These are phyloP conservation scores for Effrenium voratum DNA, from an alignment of 73 alveolate genomes.

Conservation along the genomic window DNA sequence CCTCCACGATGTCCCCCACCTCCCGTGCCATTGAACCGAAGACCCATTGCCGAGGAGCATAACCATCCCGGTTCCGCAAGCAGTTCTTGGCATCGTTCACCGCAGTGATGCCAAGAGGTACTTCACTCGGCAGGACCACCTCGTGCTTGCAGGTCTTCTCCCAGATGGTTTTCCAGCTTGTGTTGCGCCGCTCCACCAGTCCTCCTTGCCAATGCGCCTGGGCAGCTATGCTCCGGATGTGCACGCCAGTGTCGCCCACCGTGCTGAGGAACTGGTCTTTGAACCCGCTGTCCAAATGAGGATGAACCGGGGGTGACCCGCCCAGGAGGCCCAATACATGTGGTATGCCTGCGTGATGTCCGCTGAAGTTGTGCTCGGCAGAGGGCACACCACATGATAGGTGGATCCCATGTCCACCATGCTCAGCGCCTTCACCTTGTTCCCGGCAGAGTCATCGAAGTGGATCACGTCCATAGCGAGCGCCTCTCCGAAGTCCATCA, in stretches of 20 bases:
- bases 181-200: background rate
- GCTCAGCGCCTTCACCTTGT: background rate
- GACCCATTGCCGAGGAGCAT: slow-evolving; percentile 47
- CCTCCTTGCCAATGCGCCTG: slow-evolving; percentile 71
- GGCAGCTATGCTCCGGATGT: background rate
- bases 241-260: background rate
- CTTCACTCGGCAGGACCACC: background rate
- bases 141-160: background rate
- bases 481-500: slow-evolving; percentile 25
- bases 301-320: background rate
- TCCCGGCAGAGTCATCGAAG: background rate
- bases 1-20: background rate
- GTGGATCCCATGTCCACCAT: slow-evolving; percentile 25
- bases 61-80: background rate
- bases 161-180: slow-evolving; percentile 14
- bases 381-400: background rate
- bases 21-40: background rate
- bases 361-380: background rate
- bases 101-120: background rate
- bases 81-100: slow-evolving; percentile 37
- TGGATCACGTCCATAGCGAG: background rate
- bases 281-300: background rate
- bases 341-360: background rate
- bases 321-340: background rate
- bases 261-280: background rate